Evolutionary conservation across 2,329 filamentous ascomycete genomes (phyloP).

Genomic region (Colletotrichum zoysiae): DNA sequence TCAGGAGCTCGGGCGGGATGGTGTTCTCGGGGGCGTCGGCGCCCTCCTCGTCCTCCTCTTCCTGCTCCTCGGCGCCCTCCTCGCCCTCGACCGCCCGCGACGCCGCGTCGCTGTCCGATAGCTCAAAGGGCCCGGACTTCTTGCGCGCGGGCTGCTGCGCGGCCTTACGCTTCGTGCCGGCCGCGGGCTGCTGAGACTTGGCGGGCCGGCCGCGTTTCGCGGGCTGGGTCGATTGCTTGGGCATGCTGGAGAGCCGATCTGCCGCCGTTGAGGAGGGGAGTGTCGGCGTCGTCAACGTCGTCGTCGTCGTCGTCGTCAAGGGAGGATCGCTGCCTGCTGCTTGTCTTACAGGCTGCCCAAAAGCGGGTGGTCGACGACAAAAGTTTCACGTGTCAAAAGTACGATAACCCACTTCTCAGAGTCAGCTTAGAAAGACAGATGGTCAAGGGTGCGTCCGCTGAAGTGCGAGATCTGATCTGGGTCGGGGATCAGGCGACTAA

Average conservation of each 20-base stretch:
- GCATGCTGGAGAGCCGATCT: slow-evolving; percentile 53
- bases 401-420: slow-evolving; percentile 3
- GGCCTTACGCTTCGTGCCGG: slow-evolving; percentile 41
- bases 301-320: neutral
- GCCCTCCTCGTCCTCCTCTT: slow-evolving; percentile 46
- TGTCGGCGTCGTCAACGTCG: neutral
- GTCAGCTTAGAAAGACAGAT: slow-evolving; percentile 9
- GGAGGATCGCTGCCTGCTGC: neutral
- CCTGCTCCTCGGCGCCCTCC: slow-evolving; percentile 43
- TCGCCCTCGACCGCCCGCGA: slow-evolving; percentile 42
- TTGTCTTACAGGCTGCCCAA: neutral
- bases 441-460: slow-evolving; percentile 27
- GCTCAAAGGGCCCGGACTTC: slow-evolving; percentile 51
- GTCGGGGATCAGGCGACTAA: slow-evolving; percentile 36
- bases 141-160: slow-evolving; percentile 45
- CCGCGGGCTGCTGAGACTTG: slow-evolving; percentile 40
- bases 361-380: neutral
- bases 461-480: slow-evolving; percentile 37
- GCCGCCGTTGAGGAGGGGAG: no score
- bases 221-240: slow-evolving; percentile 54
- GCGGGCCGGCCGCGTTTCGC: slow-evolving; percentile 53
- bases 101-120: slow-evolving; percentile 49
- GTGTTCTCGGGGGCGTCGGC: slow-evolving; percentile 57
- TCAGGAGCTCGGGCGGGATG: slow-evolving; percentile 81
- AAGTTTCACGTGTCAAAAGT: neutral